Percentiles rank a stretch among this genome's conserved stretches.
phyloP scores from a whole-genome alignment of 2,329 filamentous ascomycete species.

The Herpomyces periplanetae region DNA sequence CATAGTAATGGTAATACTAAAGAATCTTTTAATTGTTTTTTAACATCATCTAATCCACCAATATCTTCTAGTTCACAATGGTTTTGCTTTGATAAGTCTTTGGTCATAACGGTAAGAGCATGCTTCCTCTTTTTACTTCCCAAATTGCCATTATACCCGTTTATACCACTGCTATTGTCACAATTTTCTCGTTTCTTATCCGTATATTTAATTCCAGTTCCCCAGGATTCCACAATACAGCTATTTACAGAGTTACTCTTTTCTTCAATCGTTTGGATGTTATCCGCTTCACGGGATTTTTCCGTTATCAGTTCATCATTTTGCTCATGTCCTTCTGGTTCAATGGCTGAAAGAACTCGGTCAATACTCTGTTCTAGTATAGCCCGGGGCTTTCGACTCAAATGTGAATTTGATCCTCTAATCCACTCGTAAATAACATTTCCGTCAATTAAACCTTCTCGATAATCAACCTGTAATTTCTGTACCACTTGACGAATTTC shows the following conservation, averaged over 20 bases:
- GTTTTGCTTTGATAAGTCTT: slow-evolving; percentile 16
- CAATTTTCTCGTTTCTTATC: too few species aligned
- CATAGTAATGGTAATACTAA: slow-evolving; percentile 30
- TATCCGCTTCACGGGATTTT: slow-evolving; percentile 6
- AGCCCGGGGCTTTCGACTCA: slow-evolving; percentile 44
- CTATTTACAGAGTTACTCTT: slow-evolving; percentile 12
- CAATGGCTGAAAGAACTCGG: slow-evolving; percentile 30
- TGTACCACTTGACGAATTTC: slow-evolving; percentile 33
- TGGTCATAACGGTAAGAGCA: too few species aligned
- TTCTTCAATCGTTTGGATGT: slow-evolving; percentile 5
- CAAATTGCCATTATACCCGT: too few species aligned
- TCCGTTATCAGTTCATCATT: slow-evolving; percentile 14
- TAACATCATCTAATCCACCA: slow-evolving; percentile 32
- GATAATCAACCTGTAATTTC: slow-evolving; percentile 28
- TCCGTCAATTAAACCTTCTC: slow-evolving; percentile 11
- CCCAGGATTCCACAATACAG: slow-evolving; percentile 9
- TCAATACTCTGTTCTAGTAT: slow-evolving; percentile 53
- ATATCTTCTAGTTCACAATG: slow-evolving; percentile 28
- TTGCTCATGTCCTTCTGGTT: slow-evolving; percentile 17
- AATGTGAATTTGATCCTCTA: slow-evolving; percentile 44
- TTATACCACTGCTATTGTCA: too few species aligned
- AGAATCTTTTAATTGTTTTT: slow-evolving; percentile 24
- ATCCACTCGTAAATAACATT: slow-evolving; percentile 40
- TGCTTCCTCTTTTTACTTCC: too few species aligned
- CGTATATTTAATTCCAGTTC: too few species aligned